phyloP scores from a whole-genome alignment of 1,284 basidiomycete species.

The Macrocybe sp. region DNA sequence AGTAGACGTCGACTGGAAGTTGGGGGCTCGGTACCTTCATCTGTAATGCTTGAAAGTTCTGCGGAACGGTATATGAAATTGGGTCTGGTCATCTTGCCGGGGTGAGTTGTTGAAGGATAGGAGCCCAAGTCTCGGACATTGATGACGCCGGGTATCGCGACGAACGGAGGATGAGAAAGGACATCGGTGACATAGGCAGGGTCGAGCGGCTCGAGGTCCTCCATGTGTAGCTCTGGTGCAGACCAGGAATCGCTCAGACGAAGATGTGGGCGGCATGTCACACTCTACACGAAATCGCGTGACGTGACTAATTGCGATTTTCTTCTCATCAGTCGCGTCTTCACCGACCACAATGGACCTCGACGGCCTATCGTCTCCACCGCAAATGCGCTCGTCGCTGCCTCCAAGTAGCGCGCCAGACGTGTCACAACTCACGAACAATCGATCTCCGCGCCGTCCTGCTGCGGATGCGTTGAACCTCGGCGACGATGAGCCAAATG shows the following conservation, averaged over 20 bases:
- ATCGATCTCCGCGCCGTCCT: constrained; percentile 39
- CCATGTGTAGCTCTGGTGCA: constrained; percentile 22
- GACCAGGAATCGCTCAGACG: no score
- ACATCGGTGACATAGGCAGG: constrained; percentile 54
- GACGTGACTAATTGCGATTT: constrained; percentile 30
- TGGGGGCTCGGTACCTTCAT: constrained; percentile 42
- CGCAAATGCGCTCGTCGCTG: constrained; percentile 37
- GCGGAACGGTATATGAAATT: constrained; percentile 58
- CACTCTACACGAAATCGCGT: constrained; percentile 29
- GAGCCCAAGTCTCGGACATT: constrained; percentile 69
- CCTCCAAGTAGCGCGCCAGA: constrained; percentile 68
- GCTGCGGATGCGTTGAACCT: constrained; percentile 58
- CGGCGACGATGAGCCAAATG: constrained; percentile 47
- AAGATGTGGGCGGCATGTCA: constrained; percentile 8
- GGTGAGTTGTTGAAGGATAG: constrained; percentile 41
- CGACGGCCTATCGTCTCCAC: constrained; percentile 34
- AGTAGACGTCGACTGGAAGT: not conserved
- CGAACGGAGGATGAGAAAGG: constrained; percentile 64
- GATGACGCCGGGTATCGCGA: constrained; percentile 60
- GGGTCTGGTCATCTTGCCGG: constrained; percentile 49
- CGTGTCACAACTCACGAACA: constrained; percentile 39
- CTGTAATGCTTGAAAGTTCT: constrained; percentile 63
- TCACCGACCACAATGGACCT: constrained; percentile 27
- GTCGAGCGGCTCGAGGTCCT: constrained; percentile 58
- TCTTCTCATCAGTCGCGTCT: constrained; percentile 23